Evolutionary conservation across 139 green algal species (phyloP).

Genomic region (Nannochloris sp.): DNA sequence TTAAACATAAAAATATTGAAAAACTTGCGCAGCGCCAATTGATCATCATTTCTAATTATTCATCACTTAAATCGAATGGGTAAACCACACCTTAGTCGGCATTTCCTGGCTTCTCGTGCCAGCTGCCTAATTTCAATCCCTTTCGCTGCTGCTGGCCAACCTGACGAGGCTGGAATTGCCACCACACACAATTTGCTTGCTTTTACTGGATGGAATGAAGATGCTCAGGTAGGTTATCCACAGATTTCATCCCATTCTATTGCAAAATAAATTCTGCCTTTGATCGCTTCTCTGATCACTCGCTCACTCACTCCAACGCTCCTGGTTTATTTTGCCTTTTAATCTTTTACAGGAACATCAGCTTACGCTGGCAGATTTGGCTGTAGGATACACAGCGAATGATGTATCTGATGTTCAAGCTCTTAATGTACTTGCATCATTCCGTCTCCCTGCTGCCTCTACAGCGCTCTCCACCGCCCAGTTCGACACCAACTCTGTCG

Average conservation of each 20-base stretch:
- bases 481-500: background rate
- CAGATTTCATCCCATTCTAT: too few relatives aligned
- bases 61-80: background rate
- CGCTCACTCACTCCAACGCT: background rate
- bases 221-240: slow-evolving; percentile 6
- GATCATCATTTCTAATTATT: too few relatives aligned
- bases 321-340: background rate
- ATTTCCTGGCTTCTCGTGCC: slow-evolving; percentile 4
- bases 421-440: background rate
- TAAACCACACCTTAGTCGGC: slow-evolving; percentile 1
- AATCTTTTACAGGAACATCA: slow-evolving; percentile 3
- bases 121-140: background rate
- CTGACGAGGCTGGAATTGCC: background rate
- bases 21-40: too few relatives aligned
- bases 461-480: background rate
- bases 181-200: background rate
- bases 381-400: background rate
- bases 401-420: background rate
- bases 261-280: too few relatives aligned
- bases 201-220: slow-evolving; percentile 6
- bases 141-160: slow-evolving; percentile 1
- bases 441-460: background rate
- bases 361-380: background rate
- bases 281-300: background rate
- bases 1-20: background rate